phyloP scores from a whole-genome alignment of 2,329 filamentous ascomycete genomes.

The Botryotinia globosa region DNA sequence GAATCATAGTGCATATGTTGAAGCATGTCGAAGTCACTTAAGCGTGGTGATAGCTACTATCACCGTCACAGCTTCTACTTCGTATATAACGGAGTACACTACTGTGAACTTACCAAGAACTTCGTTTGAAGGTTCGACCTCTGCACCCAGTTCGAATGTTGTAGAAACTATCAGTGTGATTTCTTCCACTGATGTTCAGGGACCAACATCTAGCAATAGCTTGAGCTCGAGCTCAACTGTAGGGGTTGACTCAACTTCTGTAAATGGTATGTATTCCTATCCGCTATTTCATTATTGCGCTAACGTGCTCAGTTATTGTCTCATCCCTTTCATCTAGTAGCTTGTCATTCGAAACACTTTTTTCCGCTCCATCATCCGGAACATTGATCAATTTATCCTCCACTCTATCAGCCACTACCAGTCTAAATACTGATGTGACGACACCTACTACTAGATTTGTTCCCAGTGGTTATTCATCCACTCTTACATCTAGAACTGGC shows the following conservation, averaged over 20 bases:
- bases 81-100: slow-evolving; percentile 4
- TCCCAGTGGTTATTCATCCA: neutral
- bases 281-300: neutral
- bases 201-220: neutral
- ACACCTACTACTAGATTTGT: neutral
- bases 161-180: neutral
- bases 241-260: neutral
- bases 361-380: neutral
- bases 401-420: neutral
- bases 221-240: neutral
- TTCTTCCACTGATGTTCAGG: neutral
- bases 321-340: neutral
- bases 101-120: neutral
- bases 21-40: neutral
- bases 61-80: slow-evolving; percentile 2
- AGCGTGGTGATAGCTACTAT: neutral
- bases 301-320: neutral
- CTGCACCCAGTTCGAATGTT: neutral
- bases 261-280: neutral
- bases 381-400: neutral
- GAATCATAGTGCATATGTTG: slow-evolving; percentile 4
- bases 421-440: too few relatives aligned
- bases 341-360: neutral
- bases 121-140: neutral
- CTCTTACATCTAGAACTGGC: neutral